Percentiles rank a stretch among this genome's conserved stretches.
phyloP scores from a whole-genome alignment of 306 rosid species.

The Elaeagnus macrophylla region DNA sequence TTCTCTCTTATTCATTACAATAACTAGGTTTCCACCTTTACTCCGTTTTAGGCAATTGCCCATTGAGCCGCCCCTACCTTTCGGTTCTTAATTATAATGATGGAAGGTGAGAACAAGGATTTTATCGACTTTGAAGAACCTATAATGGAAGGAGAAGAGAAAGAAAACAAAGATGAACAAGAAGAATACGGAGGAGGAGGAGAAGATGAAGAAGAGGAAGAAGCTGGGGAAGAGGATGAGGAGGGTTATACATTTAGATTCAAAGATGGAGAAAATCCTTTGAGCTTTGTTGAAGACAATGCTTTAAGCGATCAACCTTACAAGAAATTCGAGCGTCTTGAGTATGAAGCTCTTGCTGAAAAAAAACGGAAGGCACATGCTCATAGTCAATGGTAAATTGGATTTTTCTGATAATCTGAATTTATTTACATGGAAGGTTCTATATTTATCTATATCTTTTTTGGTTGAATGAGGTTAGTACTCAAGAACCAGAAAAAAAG shows the following conservation, averaged over 20 bases:
- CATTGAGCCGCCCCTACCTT: too few species aligned
- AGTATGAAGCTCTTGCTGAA: conserved; percentile 58
- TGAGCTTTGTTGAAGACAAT: conserved; percentile 47
- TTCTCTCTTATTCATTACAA: too few species aligned
- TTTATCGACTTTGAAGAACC: conserved; percentile 11
- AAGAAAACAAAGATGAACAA: conserved; percentile 10
- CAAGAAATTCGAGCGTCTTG: conserved; percentile 52
- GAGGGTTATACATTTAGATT: conserved; percentile 52
- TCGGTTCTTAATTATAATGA: not conserved
- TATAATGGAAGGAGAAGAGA: conserved; percentile 4
- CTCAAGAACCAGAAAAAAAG: conserved; percentile 49
- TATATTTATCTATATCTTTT: conserved; percentile 4
- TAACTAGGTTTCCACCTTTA: too few species aligned
- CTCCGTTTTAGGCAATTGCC: too few species aligned
- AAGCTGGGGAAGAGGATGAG: conserved; percentile 28
- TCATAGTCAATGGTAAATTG: conserved; percentile 22
- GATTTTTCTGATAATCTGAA: not conserved
- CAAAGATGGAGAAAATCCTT: conserved; percentile 47
- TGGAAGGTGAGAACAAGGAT: conserved; percentile 1
- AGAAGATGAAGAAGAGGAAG: conserved; percentile 31
- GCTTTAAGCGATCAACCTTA: conserved; percentile 40
- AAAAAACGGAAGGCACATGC: conserved; percentile 52
- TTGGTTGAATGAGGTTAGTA: conserved; percentile 14
- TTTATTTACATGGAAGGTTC: not conserved
- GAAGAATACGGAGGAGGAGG: conserved; percentile 8